These are phyloP conservation scores for Nemania sp. DNA, from an alignment of 2,329 filamentous ascomycete species.

Conservation along the genomic window DNA sequence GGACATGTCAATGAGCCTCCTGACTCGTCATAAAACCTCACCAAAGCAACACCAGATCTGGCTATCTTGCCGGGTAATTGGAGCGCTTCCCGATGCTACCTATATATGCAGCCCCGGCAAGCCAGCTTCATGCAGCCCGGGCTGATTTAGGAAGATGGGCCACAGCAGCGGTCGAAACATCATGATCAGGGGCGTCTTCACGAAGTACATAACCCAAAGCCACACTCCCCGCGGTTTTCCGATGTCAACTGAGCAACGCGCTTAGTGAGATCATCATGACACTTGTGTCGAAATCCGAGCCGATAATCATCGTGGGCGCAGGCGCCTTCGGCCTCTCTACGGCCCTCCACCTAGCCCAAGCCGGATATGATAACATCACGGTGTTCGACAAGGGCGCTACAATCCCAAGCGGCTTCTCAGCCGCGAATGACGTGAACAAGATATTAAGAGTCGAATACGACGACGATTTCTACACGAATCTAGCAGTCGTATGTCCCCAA, in stretches of 20 bases:
- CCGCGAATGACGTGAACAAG: slow-evolving; percentile 65
- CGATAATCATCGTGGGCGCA: slow-evolving; percentile 42
- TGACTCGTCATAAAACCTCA: too few relatives aligned
- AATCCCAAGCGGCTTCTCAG: slow-evolving; percentile 52
- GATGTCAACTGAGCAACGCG: too few relatives aligned
- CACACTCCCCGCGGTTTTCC: background rate
- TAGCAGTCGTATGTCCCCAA: slow-evolving; percentile 46
- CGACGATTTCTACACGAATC: slow-evolving; percentile 59
- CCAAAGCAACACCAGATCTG: too few relatives aligned
- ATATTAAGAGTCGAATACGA: slow-evolving; percentile 64
- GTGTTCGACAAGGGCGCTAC: slow-evolving; percentile 44
- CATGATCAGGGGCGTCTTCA: background rate
- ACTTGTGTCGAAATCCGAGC: slow-evolving; percentile 23
- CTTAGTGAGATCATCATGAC: background rate
- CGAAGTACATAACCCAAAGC: background rate
- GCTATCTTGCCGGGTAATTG: too few relatives aligned
- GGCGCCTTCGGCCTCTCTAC: slow-evolving; percentile 46
- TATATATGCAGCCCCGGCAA: too few relatives aligned
- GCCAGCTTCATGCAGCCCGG: too few relatives aligned
- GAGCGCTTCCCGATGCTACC: too few relatives aligned
- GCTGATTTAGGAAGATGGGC: background rate
- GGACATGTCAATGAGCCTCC: too few relatives aligned
- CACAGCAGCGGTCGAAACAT: too few relatives aligned
- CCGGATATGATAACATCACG: slow-evolving; percentile 47
- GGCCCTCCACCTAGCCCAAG: slow-evolving; percentile 46